phyloP scores from a whole-genome alignment of 2,329 filamentous ascomycete genomes.

The Xylaria multiplex region DNA sequence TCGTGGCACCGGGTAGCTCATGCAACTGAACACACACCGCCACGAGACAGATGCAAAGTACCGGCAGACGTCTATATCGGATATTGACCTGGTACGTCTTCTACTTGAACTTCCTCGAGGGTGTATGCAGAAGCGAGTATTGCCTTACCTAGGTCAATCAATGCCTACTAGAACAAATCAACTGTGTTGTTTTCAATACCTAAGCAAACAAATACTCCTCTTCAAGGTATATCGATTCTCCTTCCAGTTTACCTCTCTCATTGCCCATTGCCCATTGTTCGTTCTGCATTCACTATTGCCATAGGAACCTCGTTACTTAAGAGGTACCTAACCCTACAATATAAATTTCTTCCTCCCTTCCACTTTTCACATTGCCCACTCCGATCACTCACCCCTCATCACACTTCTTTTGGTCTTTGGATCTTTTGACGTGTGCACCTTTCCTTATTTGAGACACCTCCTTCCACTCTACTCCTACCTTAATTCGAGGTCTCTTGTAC shows the following conservation, averaged over 20 bases:
- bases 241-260: neutral
- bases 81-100: neutral
- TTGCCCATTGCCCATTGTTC: too few relatives aligned
- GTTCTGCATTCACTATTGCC: neutral
- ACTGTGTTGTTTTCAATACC: neutral
- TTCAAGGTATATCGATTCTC: neutral
- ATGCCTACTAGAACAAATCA: neutral
- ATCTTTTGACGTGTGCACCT: conserved; percentile 4
- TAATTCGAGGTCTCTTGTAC: neutral
- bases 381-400: neutral
- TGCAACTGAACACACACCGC: conserved; percentile 1
- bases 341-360: neutral
- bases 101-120: neutral
- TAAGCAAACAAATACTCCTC: conserved; percentile 14
- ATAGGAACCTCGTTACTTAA: conserved; percentile 4
- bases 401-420: conserved; percentile 3
- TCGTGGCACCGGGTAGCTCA: neutral
- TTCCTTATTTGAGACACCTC: neutral
- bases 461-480: neutral
- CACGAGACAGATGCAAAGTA: conserved; percentile 12
- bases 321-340: neutral
- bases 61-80: neutral
- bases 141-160: neutral
- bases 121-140: neutral
- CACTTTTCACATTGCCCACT: neutral